Percentiles rank a stretch among this genome's conserved stretches.
These are phyloP conservation scores for Vitis cinerea DNA, from an alignment of 164 flowering plant genomes.

Conservation along the genomic window DNA sequence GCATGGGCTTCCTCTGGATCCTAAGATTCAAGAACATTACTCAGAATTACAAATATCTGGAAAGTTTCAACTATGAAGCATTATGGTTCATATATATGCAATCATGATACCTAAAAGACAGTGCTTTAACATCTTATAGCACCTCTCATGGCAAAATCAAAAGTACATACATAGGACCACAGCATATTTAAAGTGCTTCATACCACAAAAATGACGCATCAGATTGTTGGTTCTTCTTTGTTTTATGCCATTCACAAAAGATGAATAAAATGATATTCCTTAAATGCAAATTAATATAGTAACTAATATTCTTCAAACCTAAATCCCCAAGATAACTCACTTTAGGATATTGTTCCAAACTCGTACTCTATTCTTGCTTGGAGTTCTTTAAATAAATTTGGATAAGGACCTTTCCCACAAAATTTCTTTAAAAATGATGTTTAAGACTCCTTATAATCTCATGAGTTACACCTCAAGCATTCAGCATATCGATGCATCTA, in stretches of 20 bases:
- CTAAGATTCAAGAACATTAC: conserved; percentile 31
- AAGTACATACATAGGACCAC: no score
- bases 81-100: not conserved
- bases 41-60: not conserved
- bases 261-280: not conserved
- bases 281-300: not conserved
- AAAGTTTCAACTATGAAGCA: not conserved
- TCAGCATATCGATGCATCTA: no score
- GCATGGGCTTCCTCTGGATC: conserved; percentile 96
- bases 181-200: not conserved
- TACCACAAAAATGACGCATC: not conserved
- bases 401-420: no score
- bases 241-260: not conserved
- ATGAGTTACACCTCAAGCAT: no score
- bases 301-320: not conserved
- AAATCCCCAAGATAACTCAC: not conserved
- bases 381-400: not conserved
- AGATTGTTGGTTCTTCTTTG: not conserved
- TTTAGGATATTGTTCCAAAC: not conserved
- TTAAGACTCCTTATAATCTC: no score
- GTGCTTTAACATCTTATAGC: no score
- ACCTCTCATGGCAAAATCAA: no score
- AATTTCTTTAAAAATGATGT: no score
- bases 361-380: not conserved
- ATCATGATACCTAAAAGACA: no score